Evolutionary conservation across 768 basidiomycete genomes (phyloP), one percentile per base, ranked within the genome.

Genomic region (Lentinula detonsa): DNA sequence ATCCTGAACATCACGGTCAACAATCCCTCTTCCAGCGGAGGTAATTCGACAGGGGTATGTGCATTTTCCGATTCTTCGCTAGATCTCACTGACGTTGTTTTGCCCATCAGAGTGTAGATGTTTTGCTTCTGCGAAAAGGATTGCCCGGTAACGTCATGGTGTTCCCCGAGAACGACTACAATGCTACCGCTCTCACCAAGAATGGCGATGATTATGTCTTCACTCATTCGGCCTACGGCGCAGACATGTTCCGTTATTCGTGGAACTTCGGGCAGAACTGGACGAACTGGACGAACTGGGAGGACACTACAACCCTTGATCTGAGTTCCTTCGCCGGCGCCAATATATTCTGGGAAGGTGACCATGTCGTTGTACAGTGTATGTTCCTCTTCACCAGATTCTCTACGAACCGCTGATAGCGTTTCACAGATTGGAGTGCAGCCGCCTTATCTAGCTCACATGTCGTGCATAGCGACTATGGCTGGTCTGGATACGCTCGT

Each of bases 341-440:
- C 21, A 73, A 73, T 15, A 74, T 77, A 39, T 94, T 87, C 73
- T 97, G 95, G 95, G 60, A 72, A 1, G 95, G 95, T 6, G 73
- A 89, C 61, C 95, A 97, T 71, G 80, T 96, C 70, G 86, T 92
- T 74, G 82, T 96, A 39, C 93, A 97, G 78, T 96, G 91, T 93
- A 63, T 65, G 88, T 76, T 37, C 28, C 11, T 34, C 9, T 33
- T 16, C 9, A 40, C 1, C 42, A 8, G 33, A 1, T 39, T 11
- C n/a, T 59, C 4, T 35, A 52, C 23, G 28, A 56, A 37, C 37
- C 53, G 39, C 56, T 8, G 48, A 9, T 42, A 39, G 61, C 5
- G 50, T 28, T 31, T 64, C 43, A 3, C 60, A 93, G 91, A 97
- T 73, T 96, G 92, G 90, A 90, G 87, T 63, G 74, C 81, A 37